Conservation (phyloP, 345 rosid species). For the Mangifera indica region DNA sequence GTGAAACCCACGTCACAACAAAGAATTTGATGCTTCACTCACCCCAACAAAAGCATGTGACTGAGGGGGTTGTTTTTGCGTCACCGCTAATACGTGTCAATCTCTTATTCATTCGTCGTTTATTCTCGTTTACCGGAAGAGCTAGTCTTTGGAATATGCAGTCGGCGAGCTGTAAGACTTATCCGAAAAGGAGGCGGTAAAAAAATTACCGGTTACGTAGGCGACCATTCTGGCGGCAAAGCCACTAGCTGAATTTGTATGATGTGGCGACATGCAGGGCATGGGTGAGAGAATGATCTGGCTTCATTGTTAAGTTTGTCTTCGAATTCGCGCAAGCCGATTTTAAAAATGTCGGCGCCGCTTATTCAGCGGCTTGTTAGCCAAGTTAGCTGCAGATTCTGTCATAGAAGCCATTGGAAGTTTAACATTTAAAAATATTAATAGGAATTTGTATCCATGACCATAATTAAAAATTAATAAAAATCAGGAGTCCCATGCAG, state of each 20-base stretch:
- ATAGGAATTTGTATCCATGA: no score
- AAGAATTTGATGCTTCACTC: conserved; percentile 11
- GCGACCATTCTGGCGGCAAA: not conserved
- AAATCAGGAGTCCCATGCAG: no score
- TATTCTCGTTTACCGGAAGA: not conserved
- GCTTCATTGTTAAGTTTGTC: not conserved
- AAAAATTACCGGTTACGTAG: not conserved
- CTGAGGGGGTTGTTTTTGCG: not conserved
- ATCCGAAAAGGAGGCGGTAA: not conserved
- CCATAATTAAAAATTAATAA: no score
- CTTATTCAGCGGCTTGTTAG: not conserved
- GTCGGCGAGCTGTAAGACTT: not conserved
- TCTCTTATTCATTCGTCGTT: not conserved
- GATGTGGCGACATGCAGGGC: conserved; percentile 26
- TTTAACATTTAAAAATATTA: no score
- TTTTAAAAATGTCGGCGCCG: conserved; percentile 11
- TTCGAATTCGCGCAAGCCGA: not conserved
- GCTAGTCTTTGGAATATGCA: not conserved
- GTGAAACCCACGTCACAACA: conserved; percentile 18
- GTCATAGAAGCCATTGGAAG: no score
- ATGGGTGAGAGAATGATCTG: not conserved
- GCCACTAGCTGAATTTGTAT: not conserved
- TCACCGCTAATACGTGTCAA: conserved; percentile 12
- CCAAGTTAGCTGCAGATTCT: not conserved
- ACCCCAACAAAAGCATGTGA: conserved; percentile 17